A percentile compares a stretch with the other conserved stretches of the same genome.
Conservation (phyloP, 176 grass and related monocot genomes). For the Avena eriantha region DNA sequence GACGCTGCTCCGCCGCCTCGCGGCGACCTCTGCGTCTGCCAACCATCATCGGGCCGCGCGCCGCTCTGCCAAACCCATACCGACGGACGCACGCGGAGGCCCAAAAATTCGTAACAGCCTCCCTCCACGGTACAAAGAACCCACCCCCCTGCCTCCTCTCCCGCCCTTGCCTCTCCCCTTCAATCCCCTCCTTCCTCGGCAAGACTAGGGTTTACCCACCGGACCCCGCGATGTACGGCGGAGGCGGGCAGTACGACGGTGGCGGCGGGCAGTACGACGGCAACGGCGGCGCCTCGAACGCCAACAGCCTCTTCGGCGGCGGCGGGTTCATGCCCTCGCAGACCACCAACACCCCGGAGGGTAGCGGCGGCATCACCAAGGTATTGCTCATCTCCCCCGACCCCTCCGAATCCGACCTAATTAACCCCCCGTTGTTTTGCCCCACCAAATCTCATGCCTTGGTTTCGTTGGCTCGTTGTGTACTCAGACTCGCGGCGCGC, state of each 20-base stretch:
- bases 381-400: conserved; percentile 25
- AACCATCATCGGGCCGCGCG: neutral
- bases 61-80: neutral
- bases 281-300: conserved; percentile 34
- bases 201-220: conserved; percentile 16
- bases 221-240: neutral
- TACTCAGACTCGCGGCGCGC: conserved; percentile 51
- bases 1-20: neutral
- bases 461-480: neutral
- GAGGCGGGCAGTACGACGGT: neutral
- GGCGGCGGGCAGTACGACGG: neutral
- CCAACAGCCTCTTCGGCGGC: conserved; percentile 69
- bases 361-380: conserved; percentile 54
- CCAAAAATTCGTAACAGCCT: neutral
- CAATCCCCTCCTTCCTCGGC: neutral
- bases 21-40: neutral
- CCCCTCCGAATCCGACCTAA: neutral
- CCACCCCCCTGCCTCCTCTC: neutral
- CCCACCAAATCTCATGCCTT: conserved; percentile 3
- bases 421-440: neutral
- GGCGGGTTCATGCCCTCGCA: conserved; percentile 97
- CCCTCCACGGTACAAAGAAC: neutral
- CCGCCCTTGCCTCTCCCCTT: neutral
- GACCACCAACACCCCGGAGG: conserved; percentile 61
- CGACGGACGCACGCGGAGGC: neutral